phyloP scores from a whole-genome alignment of 257 asterid genomes.

The Solanum bukasovii region DNA sequence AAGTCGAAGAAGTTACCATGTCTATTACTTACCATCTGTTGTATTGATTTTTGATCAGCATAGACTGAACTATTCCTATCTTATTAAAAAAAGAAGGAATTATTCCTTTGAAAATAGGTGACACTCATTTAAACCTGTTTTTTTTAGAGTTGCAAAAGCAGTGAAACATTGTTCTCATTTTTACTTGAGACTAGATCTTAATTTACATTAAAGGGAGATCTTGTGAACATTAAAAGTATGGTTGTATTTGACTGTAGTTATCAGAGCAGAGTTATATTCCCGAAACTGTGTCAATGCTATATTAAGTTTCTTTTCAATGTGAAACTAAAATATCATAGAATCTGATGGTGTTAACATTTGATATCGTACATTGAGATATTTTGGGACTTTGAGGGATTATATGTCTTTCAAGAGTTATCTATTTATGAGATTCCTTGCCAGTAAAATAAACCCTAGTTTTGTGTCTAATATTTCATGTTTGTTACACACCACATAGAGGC shows the following conservation, averaged over 20 bases:
- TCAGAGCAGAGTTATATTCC: neutral
- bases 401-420: neutral
- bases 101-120: neutral
- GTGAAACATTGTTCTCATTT: neutral
- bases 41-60: neutral
- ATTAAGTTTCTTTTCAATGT: neutral
- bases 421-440: neutral
- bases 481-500: neutral
- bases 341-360: neutral
- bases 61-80: neutral
- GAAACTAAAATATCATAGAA: neutral
- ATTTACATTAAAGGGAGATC: neutral
- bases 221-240: neutral
- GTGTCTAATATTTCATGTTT: neutral
- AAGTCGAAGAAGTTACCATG: neutral
- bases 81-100: neutral
- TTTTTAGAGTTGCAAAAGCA: neutral
- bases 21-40: neutral
- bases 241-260: neutral
- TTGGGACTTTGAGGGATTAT: neutral
- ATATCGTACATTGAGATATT: neutral
- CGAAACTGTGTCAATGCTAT: neutral
- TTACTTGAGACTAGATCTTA: neutral
- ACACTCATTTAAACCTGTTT: neutral
- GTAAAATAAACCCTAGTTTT: neutral